Percentiles rank a stretch among this genome's conserved stretches.
Conservation (phyloP, 352 stramenopile species). For the Stephanocyclus meneghinianus region DNA sequence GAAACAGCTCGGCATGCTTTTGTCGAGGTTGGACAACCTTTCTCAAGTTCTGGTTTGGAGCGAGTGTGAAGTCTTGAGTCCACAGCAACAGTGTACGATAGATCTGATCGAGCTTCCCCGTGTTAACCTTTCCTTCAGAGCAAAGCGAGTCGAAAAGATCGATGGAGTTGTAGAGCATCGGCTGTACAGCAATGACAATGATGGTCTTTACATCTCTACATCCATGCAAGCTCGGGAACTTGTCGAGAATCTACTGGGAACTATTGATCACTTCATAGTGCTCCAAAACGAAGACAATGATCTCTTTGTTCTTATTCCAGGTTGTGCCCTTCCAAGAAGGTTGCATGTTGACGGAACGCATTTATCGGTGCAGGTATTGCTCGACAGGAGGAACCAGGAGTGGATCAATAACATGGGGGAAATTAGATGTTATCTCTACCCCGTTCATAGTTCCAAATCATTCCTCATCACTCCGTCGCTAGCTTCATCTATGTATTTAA, state of each 20-base stretch:
- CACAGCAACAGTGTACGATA: slow-evolving; percentile 81
- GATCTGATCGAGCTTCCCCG: slow-evolving; percentile 95
- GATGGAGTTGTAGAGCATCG: slow-evolving; percentile 80
- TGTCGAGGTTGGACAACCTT: slow-evolving; percentile 93
- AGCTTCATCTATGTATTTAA: slow-evolving; percentile 96
- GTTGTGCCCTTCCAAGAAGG: slow-evolving; percentile 77
- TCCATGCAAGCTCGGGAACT: slow-evolving; percentile 77
- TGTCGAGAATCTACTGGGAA: slow-evolving; percentile 81
- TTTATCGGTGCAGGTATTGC: slow-evolving; percentile 84
- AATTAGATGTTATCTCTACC: slow-evolving; percentile 95
- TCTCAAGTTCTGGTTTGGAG: slow-evolving; percentile 97
- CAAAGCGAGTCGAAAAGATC: slow-evolving; percentile 67
- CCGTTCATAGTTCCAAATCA: slow-evolving; percentile 92
- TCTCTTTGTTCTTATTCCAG: slow-evolving; percentile 85
- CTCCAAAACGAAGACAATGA: slow-evolving; percentile 86
- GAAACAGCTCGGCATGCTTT: slow-evolving; percentile 88
- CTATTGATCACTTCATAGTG: slow-evolving; percentile 86
- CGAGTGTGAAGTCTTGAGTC: slow-evolving; percentile 65
- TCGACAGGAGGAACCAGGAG: slow-evolving; percentile 86
- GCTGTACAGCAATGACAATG: slow-evolving; percentile 86
- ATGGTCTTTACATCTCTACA: slow-evolving; percentile 85
- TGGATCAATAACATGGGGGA: slow-evolving; percentile 88
- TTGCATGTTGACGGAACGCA: slow-evolving; percentile 80
- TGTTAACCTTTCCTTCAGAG: slow-evolving; percentile 93
- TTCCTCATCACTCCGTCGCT: slow-evolving; percentile 94